A percentile compares a stretch with the other conserved stretches of the same genome.
These are phyloP conservation scores for Trametes villosa DNA, from an alignment of 768 basidiomycete species.

Conservation along the genomic window DNA sequence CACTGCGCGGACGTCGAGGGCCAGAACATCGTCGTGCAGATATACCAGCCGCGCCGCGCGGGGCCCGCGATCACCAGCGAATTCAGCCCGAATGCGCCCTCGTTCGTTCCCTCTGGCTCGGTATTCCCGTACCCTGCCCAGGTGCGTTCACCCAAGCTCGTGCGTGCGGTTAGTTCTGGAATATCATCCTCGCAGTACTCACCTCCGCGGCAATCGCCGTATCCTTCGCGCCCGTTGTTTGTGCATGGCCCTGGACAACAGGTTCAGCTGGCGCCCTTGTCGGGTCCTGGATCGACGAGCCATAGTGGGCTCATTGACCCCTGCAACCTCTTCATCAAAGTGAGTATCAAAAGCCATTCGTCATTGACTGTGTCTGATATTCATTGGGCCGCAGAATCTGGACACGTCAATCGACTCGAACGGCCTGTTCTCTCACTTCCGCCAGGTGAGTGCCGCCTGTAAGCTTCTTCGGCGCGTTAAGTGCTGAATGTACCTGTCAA, in stretches of 20 bases:
- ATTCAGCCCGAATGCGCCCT: slow-evolving; percentile 73
- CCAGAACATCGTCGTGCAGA: slow-evolving; percentile 81
- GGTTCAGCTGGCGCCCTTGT: slow-evolving; percentile 77
- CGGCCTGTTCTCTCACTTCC: slow-evolving; percentile 81
- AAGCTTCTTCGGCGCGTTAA: slow-evolving; percentile 3
- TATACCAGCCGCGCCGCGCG: slow-evolving; percentile 69
- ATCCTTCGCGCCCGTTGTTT: slow-evolving; percentile 55
- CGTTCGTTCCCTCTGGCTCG: slow-evolving; percentile 77
- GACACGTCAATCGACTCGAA: slow-evolving; percentile 87
- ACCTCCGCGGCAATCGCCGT: slow-evolving; percentile 59
- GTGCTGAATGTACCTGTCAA: slow-evolving; percentile 17
- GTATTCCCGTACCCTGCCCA: slow-evolving; percentile 67
- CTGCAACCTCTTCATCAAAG: slow-evolving; percentile 90
- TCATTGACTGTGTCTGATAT: not conserved
- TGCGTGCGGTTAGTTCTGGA: slow-evolving; percentile 1
- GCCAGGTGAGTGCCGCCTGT: slow-evolving; percentile 53
- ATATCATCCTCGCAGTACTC: slow-evolving; percentile 54
- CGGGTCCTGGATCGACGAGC: slow-evolving; percentile 78
- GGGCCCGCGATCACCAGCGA: slow-evolving; percentile 59
- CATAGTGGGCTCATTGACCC: slow-evolving; percentile 90
- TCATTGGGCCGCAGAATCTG: slow-evolving; percentile 62
- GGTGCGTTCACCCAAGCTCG: slow-evolving; percentile 37
- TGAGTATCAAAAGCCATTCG: slow-evolving; percentile 36
- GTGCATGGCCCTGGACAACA: slow-evolving; percentile 90
- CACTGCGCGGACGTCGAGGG: slow-evolving; percentile 85